A percentile compares a stretch with the other conserved stretches of the same genome.
phyloP scores from a whole-genome alignment of 2,329 filamentous ascomycete genomes.

The Cryphonectria naterciae region DNA sequence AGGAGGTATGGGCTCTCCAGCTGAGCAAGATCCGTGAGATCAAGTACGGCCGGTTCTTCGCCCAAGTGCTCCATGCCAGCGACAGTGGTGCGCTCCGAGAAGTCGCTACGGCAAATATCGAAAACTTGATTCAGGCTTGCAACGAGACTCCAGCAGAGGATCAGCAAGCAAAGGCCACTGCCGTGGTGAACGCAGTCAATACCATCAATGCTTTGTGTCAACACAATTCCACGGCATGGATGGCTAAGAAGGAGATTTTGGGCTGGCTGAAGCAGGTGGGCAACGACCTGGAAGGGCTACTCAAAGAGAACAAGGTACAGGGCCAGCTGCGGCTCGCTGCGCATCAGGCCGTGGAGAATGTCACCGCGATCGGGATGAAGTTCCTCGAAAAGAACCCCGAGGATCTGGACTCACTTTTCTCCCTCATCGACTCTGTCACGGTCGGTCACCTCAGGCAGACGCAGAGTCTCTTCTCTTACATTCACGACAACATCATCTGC shows the following conservation, averaged over 20 bases:
- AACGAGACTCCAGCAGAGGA: conserved; percentile 66
- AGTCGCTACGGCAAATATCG: conserved; percentile 72
- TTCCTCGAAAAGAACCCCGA: conserved; percentile 75
- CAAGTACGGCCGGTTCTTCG: conserved; percentile 87
- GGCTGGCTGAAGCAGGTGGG: conserved; percentile 68
- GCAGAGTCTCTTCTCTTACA: conserved; percentile 76
- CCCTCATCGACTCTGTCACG: conserved; percentile 81
- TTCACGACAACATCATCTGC: conserved; percentile 83
- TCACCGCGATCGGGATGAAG: conserved; percentile 82
- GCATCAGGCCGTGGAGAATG: conserved; percentile 85
- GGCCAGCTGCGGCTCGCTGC: conserved; percentile 78
- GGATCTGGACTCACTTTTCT: conserved; percentile 83
- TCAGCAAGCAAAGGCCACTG: conserved; percentile 69
- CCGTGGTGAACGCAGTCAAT: conserved; percentile 86
- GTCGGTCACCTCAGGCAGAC: conserved; percentile 79
- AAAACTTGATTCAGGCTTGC: conserved; percentile 70
- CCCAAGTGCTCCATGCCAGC: conserved; percentile 78
- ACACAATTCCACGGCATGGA: conserved; percentile 70
- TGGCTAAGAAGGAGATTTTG: conserved; percentile 67
- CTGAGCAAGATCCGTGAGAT: conserved; percentile 80
- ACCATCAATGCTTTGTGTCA: conserved; percentile 78
- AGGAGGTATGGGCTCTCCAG: conserved; percentile 83
- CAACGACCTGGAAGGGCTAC: conserved; percentile 76
- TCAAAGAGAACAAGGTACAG: conserved; percentile 72
- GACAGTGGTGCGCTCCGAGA: conserved; percentile 77